Percentiles rank a stretch among this genome's conserved stretches.
These are phyloP conservation scores for Epichloe gansuensis DNA, from an alignment of 2,329 filamentous ascomycete species.

Conservation along the genomic window DNA sequence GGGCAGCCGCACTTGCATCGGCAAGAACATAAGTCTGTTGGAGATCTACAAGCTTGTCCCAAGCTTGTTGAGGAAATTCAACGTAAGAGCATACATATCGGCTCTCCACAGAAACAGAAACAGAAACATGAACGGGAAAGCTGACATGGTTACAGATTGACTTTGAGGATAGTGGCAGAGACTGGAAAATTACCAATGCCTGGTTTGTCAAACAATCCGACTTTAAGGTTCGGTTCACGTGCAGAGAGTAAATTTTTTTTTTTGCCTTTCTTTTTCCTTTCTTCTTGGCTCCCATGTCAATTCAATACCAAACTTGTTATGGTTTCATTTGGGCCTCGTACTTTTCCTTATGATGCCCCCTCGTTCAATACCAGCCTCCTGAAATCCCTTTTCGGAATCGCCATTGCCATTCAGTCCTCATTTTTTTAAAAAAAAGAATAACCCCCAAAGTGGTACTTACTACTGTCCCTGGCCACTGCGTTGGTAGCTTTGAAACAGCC, in stretches of 20 bases:
- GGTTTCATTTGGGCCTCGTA: no score
- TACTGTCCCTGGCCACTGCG: background rate
- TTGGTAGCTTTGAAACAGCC: background rate
- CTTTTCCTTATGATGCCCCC: no score
- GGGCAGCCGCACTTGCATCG: conserved; percentile 29
- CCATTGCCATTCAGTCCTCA: background rate
- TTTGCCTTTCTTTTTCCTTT: no score
- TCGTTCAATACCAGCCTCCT: background rate
- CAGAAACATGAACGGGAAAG: no score
- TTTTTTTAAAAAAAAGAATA: background rate
- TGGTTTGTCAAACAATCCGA: background rate
- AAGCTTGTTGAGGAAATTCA: background rate
- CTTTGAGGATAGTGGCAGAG: background rate
- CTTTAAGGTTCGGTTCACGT: background rate
- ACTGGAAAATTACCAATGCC: background rate
- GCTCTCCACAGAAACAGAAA: no score
- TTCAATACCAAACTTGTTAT: no score
- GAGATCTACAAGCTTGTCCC: conserved; percentile 32
- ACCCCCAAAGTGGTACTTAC: background rate
- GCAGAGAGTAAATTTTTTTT: background rate
- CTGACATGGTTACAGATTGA: background rate
- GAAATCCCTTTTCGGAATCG: background rate
- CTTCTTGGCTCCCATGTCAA: no score
- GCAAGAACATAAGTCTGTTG: conserved; percentile 28
- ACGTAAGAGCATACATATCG: background rate